Percentiles rank a stretch among this genome's conserved stretches.
phyloP scores from a whole-genome alignment of 140 eudicot genomes.

The Stevia rebaudiana region DNA sequence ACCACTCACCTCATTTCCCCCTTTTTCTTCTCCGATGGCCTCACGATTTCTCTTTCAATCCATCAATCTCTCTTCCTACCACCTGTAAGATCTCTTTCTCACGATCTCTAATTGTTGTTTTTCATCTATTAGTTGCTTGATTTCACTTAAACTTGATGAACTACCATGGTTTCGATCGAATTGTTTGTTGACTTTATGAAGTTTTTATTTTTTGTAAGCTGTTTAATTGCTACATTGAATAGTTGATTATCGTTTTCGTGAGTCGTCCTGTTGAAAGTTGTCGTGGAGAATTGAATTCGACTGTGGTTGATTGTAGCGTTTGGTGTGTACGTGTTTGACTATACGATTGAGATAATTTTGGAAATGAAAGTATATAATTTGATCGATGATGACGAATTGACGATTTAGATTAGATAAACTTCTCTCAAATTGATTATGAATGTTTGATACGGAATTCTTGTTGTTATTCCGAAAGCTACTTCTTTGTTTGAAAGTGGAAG shows the following conservation, averaged over 20 bases:
- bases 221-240: slow-evolving; percentile 9
- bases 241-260: slow-evolving; percentile 9
- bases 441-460: background rate
- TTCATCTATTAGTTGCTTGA: background rate
- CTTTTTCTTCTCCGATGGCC: slow-evolving; percentile 40
- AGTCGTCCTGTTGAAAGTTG: background rate
- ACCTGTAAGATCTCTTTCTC: slow-evolving; percentile 36
- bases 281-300: background rate
- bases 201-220: background rate
- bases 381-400: no score
- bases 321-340: background rate
- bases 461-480: background rate
- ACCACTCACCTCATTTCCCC: background rate
- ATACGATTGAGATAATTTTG: slow-evolving; percentile 4
- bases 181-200: background rate
- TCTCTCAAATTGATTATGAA: background rate
- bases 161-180: background rate
- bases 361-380: slow-evolving; percentile 2
- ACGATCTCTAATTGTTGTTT: background rate
- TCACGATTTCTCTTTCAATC: slow-evolving; percentile 39
- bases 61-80: slow-evolving; percentile 25
- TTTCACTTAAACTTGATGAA: slow-evolving; percentile 10
- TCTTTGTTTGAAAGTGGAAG: background rate
- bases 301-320: background rate
- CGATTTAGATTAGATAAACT: background rate